Evolutionary conservation across 1,139 yeast species (phyloP).

Genomic region (Nadsonia commutata): DNA sequence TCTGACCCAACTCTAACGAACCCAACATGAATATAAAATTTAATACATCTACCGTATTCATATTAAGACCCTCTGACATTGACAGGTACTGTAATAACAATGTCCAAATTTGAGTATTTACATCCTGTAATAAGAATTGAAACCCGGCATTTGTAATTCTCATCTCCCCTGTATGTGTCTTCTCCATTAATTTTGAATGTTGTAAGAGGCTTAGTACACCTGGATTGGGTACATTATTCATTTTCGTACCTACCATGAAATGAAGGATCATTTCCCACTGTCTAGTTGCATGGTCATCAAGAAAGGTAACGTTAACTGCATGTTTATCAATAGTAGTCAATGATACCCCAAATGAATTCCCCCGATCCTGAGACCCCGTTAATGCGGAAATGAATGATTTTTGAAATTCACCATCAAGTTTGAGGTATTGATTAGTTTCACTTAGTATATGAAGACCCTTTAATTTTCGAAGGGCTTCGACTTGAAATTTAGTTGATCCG

Average conservation of each 20-base stretch:
- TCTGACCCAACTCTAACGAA: slow-evolving; percentile 78
- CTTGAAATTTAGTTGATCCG: slow-evolving; percentile 33
- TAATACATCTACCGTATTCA: slow-evolving; percentile 94
- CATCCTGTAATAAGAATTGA: slow-evolving; percentile 83
- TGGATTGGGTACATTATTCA: slow-evolving; percentile 35
- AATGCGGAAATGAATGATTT: slow-evolving; percentile 66
- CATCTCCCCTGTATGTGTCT: slow-evolving; percentile 23
- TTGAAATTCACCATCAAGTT: slow-evolving; percentile 57
- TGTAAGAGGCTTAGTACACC: slow-evolving; percentile 25
- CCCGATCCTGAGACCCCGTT: slow-evolving; percentile 35
- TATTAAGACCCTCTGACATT: slow-evolving; percentile 66
- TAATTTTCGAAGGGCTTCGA: slow-evolving; percentile 67
- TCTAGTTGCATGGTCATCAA: slow-evolving; percentile 67
- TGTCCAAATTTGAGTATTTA: slow-evolving; percentile 93
- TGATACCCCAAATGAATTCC: slow-evolving; percentile 41
- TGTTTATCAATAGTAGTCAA: slow-evolving; percentile 36
- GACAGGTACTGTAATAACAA: slow-evolving; percentile 72
- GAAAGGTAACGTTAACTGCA: slow-evolving; percentile 43
- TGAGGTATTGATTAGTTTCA: slow-evolving; percentile 36
- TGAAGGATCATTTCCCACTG: slow-evolving; percentile 95
- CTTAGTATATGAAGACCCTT: slow-evolving; percentile 62
- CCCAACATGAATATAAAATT: slow-evolving; percentile 90
- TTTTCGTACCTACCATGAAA: slow-evolving; percentile 86
- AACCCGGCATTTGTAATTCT: slow-evolving; percentile 83
- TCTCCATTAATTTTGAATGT: slow-evolving; percentile 83